Percentiles rank a stretch among this genome's conserved stretches.
These are phyloP conservation scores for Karstenula rhodostoma DNA, from an alignment of 2,329 filamentous ascomycete genomes.

Conservation along the genomic window DNA sequence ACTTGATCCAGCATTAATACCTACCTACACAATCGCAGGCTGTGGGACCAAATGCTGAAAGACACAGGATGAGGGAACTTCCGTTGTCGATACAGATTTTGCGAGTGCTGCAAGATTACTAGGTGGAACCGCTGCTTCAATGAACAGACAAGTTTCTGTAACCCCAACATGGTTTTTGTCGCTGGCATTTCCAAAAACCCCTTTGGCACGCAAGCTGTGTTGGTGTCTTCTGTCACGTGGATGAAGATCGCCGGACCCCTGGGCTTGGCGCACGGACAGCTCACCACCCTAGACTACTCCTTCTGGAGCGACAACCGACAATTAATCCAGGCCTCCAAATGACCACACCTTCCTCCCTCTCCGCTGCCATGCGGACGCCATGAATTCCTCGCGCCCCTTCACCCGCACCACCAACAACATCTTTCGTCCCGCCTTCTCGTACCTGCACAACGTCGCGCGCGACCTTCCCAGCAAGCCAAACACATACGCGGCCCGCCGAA, in stretches of 20 bases:
- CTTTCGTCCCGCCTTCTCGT: constrained; percentile 47
- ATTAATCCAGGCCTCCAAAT: background rate
- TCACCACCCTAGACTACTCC: constrained; percentile 23
- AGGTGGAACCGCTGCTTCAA: too few relatives aligned
- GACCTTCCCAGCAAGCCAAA: constrained; percentile 27
- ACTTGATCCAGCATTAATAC: too few relatives aligned
- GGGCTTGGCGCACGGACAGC: constrained; percentile 2
- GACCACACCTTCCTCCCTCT: constrained; percentile 20
- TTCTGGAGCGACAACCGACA: constrained; percentile 9
- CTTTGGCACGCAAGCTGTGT: too few relatives aligned
- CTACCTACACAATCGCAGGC: too few relatives aligned
- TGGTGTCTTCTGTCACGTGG: background rate
- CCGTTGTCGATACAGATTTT: too few relatives aligned
- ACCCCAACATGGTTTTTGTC: too few relatives aligned
- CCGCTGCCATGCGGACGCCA: constrained; percentile 35
- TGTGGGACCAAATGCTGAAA: too few relatives aligned
- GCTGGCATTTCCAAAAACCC: too few relatives aligned
- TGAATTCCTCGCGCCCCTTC: constrained; percentile 47
- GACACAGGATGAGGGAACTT: too few relatives aligned
- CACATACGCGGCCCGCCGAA: constrained; percentile 36
- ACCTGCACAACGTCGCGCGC: constrained; percentile 41
- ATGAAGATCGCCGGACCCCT: constrained; percentile 6
- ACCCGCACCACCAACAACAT: constrained; percentile 39
- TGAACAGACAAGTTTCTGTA: too few relatives aligned
- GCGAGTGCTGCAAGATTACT: too few relatives aligned